Evolutionary conservation across 1,284 basidiomycete genomes (phyloP).

Genomic region (Naganishia albida): DNA sequence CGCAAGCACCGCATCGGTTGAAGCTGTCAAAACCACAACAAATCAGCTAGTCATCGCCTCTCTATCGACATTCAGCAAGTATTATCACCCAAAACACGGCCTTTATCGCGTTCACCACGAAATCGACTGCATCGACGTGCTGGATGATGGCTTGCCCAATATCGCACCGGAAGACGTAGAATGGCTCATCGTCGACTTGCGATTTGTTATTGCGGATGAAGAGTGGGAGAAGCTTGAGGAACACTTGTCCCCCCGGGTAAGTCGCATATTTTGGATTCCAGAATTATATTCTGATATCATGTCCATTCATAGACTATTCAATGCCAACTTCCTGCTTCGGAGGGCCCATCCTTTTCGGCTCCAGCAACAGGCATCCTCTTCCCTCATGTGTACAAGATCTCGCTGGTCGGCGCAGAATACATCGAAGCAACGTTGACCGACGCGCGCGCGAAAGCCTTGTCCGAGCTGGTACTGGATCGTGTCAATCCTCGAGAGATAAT

Average conservation of each 20-base stretch:
- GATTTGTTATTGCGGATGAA: conserved; percentile 13
- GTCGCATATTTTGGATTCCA: background rate
- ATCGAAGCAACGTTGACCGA: conserved; percentile 25
- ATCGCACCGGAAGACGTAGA: conserved; percentile 27
- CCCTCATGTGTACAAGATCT: conserved; percentile 25
- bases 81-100: conserved; percentile 20
- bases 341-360: background rate
- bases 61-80: conserved; percentile 19
- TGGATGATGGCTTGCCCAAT: conserved; percentile 15
- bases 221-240: conserved; percentile 22
- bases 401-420: conserved; percentile 29
- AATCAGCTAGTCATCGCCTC: conserved; percentile 19
- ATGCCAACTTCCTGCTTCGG: background rate
- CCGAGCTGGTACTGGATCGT: conserved; percentile 18
- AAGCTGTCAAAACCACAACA: background rate
- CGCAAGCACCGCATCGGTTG: background rate
- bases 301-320: background rate
- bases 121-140: background rate
- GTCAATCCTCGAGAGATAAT: conserved; percentile 14
- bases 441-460: conserved; percentile 15
- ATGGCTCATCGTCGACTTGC: conserved; percentile 28
- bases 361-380: conserved; percentile 2
- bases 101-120: conserved; percentile 2
- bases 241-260: conserved; percentile 11
- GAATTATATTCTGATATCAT: background rate